These are phyloP conservation scores for Ocimum tenuiflorum DNA, from an alignment of 257 asterid genomes.

Conservation along the genomic window DNA sequence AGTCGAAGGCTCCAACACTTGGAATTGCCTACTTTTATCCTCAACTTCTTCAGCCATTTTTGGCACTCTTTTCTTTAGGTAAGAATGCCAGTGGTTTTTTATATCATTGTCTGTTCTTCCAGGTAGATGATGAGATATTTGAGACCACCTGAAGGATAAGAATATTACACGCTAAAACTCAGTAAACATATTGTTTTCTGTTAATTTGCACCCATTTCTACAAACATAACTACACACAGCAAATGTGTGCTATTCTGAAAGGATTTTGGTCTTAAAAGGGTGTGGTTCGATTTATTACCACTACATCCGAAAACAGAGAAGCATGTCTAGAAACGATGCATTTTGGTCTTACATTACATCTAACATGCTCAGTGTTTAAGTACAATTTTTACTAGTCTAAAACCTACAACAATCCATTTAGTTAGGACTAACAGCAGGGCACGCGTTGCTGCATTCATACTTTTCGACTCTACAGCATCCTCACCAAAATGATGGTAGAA, in stretches of 20 bases:
- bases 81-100: constrained; percentile 74
- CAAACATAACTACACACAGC: too few relatives aligned
- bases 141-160: constrained; percentile 57
- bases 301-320: neutral
- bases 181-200: too few relatives aligned
- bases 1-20: constrained; percentile 13
- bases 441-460: neutral
- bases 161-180: neutral
- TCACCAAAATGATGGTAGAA: too few relatives aligned
- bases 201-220: too few relatives aligned
- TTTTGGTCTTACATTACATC: neutral
- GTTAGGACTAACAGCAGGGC: neutral
- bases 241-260: too few relatives aligned
- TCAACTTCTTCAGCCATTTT: constrained; percentile 15
- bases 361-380: neutral
- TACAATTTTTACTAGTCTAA: neutral
- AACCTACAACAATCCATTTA: neutral
- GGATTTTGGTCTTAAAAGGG: too few relatives aligned
- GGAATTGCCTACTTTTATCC: neutral
- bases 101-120: constrained; percentile 82
- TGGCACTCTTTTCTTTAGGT: constrained; percentile 47
- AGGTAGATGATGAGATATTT: constrained; percentile 55
- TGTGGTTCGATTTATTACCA: neutral
- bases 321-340: neutral
- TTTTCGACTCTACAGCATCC: too few relatives aligned